Evolutionary conservation across 176 grass and related monocot species (phyloP).

Genomic region (Elymus sibiricus): DNA sequence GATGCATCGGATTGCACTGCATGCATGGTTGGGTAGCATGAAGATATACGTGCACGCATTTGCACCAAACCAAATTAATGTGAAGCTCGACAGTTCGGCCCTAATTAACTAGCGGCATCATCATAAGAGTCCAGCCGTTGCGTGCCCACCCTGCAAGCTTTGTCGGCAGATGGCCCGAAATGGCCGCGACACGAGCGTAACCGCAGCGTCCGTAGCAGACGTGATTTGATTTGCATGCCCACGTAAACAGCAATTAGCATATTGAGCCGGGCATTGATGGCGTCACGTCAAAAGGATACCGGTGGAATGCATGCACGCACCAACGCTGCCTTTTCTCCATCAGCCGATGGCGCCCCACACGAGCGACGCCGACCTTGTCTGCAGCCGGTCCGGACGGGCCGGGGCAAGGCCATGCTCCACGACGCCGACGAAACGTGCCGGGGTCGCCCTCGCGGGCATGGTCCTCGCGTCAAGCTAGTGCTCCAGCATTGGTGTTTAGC

Average conservation of each 20-base stretch:
- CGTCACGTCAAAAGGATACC: neutral
- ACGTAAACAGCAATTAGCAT: conserved; percentile 2
- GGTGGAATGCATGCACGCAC: neutral
- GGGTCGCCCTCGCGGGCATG: conserved; percentile 31
- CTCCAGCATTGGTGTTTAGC: neutral
- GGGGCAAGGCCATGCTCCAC: conserved; percentile 32
- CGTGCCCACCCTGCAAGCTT: neutral
- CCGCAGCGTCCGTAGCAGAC: conserved; percentile 5
- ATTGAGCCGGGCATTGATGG: neutral
- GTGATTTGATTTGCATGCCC: neutral
- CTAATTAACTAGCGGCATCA: neutral
- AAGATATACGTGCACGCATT: neutral
- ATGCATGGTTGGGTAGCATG: neutral
- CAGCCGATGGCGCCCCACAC: neutral
- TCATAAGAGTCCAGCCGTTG: neutral
- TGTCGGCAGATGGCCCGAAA: conserved; percentile 38
- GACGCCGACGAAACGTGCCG: conserved; percentile 34
- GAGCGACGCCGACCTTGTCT: conserved; percentile 33
- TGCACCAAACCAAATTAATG: neutral
- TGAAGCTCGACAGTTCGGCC: neutral
- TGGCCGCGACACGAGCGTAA: conserved; percentile 26
- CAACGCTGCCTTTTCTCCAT: neutral
- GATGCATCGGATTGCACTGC: neutral
- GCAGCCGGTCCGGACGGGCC: conserved; percentile 11
- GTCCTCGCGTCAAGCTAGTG: conserved; percentile 40